Percentiles rank a stretch among this genome's conserved stretches.
Evolutionary conservation across 2,329 filamentous ascomycete species (phyloP).

Genomic region (Chrysosporium keratinophilum): DNA sequence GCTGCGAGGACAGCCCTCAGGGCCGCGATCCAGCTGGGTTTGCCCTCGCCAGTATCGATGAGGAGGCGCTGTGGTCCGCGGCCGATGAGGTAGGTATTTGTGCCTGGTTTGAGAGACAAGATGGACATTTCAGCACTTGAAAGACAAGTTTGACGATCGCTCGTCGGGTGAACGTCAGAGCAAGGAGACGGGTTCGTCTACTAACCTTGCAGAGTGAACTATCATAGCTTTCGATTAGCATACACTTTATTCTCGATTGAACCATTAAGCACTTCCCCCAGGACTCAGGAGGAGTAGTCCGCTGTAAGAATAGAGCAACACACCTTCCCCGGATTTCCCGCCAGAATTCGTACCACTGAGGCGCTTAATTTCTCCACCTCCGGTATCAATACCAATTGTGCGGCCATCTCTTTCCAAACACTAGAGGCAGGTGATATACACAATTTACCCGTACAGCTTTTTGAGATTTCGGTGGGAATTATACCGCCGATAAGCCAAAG

Average conservation of each 20-base stretch:
- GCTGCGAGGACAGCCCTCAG: conserved; percentile 54
- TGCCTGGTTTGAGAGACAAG: conserved; percentile 41
- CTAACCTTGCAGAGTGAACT: conserved; percentile 51
- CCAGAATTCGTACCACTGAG: conserved; percentile 70
- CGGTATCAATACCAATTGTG: conserved; percentile 54
- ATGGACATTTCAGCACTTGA: not conserved
- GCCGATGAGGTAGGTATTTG: conserved; percentile 91
- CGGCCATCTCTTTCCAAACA: conserved; percentile 42
- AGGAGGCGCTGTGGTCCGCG: conserved; percentile 62
- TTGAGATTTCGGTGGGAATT: too few species aligned
- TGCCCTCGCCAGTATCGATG: conserved; percentile 83
- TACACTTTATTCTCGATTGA: too few species aligned
- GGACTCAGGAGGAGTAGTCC: not conserved
- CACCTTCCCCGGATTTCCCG: conserved; percentile 80
- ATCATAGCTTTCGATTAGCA: not conserved
- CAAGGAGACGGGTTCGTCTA: too few species aligned
- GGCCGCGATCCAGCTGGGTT: conserved; percentile 58
- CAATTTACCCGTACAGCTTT: too few species aligned
- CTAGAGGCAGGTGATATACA: too few species aligned
- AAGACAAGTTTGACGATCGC: not conserved
- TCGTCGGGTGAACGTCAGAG: too few species aligned
- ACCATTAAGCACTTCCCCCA: not conserved
- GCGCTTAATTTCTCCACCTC: conserved; percentile 69
- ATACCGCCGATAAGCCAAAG: too few species aligned
- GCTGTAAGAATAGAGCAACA: conserved; percentile 14